Conservation (phyloP, 169 alveolate species). For the Plasmodium yoelii region DNA sequence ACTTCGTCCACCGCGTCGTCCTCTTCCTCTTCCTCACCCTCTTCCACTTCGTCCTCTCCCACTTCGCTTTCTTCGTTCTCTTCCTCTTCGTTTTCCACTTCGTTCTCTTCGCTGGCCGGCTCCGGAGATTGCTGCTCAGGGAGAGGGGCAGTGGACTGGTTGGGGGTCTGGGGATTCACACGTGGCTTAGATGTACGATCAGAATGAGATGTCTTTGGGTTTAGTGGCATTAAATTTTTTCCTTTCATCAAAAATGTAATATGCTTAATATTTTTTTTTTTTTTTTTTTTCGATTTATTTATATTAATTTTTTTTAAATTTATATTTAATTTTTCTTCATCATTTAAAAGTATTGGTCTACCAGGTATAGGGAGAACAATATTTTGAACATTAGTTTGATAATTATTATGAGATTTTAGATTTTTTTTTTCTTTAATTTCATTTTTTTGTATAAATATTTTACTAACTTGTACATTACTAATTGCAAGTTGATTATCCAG, state of each 20-base stretch:
- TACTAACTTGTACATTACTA: constrained; percentile 76
- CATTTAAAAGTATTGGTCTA: constrained; percentile 73
- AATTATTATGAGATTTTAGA: constrained; percentile 12
- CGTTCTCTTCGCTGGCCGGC: not conserved
- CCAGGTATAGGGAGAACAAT: constrained; percentile 84
- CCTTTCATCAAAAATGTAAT: constrained; percentile 63
- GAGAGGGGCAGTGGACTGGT: not conserved
- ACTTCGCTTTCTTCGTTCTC: constrained; percentile 20
- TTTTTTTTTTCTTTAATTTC: constrained; percentile 77
- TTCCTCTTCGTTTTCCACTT: not conserved
- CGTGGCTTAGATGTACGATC: not conserved
- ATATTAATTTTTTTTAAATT: constrained; percentile 13
- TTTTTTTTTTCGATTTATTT: constrained; percentile 7
- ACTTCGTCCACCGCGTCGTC: constrained; percentile 4
- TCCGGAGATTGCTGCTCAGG: not conserved
- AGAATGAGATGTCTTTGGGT: not conserved
- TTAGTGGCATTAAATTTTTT: constrained; percentile 48
- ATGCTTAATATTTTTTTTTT: constrained; percentile 16
- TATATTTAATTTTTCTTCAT: constrained; percentile 72
- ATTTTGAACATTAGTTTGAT: constrained; percentile 68
- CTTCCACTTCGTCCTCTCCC: constrained; percentile 13
- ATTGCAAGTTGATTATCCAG: constrained; percentile 78
- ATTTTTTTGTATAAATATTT: constrained; percentile 75
- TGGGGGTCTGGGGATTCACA: not conserved
- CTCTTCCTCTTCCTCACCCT: not conserved